Evolutionary conservation across 2,329 filamentous ascomycete species (phyloP), one percentile per base, ranked within the genome.

Genomic region (Aspergillus fructus): DNA sequence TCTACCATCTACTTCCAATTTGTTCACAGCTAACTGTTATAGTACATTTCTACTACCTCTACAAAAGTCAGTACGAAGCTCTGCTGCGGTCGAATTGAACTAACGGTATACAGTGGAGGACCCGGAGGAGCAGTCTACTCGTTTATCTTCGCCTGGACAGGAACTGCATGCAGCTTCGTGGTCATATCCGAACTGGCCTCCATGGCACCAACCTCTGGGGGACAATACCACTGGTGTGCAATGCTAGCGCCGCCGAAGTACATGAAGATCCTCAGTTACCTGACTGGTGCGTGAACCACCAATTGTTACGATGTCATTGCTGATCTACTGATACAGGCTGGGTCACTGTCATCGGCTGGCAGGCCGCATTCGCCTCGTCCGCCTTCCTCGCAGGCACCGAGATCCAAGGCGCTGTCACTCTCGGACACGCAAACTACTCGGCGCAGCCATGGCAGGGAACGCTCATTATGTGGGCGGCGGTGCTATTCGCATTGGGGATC

Each of bases 171-270:
- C 34, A 15, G 34, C 34, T 37, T 37, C 15, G 34, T 37, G 34
- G 34, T 37, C 5, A 37, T 37, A 6, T 37, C 34, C 2, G 34
- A 37, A n/a, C 34, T 37, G 15, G 13, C 34, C 34, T 37, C 34
- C 1, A 37, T 37, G 34, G 34, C 34, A 0, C 34, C 34, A 0
- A 49, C 72, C 3, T 74, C 72, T 4, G 74, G 70, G 49, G 74
- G 71, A 12, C 74, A 76, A 55, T 76, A 76, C 45, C 73, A 76
- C 60, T 76, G 74, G 74, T 72, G 72, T 27, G 71, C 70, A 53
- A 72, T 74, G 59, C 73, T 75, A 52, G 71, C 71, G 5, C 67
- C 70, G 24, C 64, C 69, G n/a, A 63, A 62, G 30, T 70, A 59
- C 50, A 69, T 70, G 55, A 68, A 68, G 34, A 69, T 74, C 45